Percentiles rank a stretch among this genome's conserved stretches.
Conservation (phyloP, 2,329 filamentous ascomycete species). For the Diaporthe sp. region DNA sequence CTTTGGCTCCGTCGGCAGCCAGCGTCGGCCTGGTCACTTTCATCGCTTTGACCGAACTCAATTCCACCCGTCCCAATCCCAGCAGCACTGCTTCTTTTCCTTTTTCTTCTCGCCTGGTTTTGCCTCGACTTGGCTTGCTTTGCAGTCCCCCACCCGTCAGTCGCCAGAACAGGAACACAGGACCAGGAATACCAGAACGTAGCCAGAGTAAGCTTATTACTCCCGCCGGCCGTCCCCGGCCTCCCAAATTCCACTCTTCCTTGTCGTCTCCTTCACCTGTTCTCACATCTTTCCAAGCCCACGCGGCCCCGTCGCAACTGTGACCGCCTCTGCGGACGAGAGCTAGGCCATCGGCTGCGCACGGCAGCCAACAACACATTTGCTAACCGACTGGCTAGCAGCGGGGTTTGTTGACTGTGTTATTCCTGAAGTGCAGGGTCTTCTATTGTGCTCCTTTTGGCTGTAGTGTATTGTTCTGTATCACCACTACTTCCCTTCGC, state of each 20-base stretch:
- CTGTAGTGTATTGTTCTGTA: neutral
- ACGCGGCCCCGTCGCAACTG: neutral
- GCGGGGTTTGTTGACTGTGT: neutral
- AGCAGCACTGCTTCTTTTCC: neutral
- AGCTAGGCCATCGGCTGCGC: neutral
- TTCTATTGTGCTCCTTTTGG: neutral
- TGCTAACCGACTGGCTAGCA: slow-evolving; percentile 11
- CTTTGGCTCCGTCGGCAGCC: slow-evolving; percentile 15
- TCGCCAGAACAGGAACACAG: neutral
- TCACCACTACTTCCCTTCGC: slow-evolving; percentile 3
- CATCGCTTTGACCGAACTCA: slow-evolving; percentile 33
- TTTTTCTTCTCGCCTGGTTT: neutral
- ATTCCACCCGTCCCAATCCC: slow-evolving; percentile 22
- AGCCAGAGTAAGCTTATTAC: slow-evolving; percentile 18
- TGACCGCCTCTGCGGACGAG: neutral
- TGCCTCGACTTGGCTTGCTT: neutral
- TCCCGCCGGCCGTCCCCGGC: slow-evolving; percentile 17
- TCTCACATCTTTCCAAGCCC: neutral
- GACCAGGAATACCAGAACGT: neutral
- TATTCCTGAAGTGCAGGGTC: neutral
- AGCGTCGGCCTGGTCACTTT: slow-evolving; percentile 21
- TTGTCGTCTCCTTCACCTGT: neutral
- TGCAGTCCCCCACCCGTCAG: slow-evolving; percentile 15
- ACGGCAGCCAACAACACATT: neutral
- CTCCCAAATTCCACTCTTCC: neutral